phyloP scores from a whole-genome alignment of 805 yeast genomes.

The Yarrowia porcina region DNA sequence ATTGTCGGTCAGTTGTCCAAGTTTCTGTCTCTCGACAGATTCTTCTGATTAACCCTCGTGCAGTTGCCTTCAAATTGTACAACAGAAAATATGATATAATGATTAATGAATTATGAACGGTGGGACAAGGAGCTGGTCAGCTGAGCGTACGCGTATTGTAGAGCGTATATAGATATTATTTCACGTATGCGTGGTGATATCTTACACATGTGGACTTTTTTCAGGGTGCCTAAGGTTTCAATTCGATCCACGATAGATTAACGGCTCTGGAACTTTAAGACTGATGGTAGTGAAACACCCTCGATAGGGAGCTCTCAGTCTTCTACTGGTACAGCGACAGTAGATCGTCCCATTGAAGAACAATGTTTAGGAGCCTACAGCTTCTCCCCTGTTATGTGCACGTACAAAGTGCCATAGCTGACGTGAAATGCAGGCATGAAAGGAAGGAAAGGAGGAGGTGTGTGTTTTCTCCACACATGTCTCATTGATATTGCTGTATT shows the following conservation, averaged over 20 bases:
- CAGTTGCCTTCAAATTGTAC: neutral
- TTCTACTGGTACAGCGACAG: neutral
- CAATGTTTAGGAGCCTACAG: neutral
- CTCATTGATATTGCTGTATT: constrained; percentile 2
- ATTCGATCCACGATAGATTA: neutral
- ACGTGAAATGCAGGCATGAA: no score
- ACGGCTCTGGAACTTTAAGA: neutral
- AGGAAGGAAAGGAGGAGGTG: no score
- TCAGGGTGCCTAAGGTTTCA: neutral
- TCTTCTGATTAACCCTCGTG: neutral
- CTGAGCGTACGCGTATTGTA: neutral
- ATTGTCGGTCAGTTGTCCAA: constrained; percentile 18
- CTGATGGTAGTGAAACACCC: no score
- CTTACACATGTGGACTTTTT: neutral
- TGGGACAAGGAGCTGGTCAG: neutral
- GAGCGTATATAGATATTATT: no score
- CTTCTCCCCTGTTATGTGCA: no score
- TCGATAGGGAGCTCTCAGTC: no score
- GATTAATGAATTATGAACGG: constrained; percentile 16
- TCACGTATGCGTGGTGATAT: no score
- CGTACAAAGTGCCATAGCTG: no score
- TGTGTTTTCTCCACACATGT: neutral
- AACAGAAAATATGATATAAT: constrained; percentile 13
- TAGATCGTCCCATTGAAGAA: neutral
- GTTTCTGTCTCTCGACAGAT: constrained; percentile 19